Evolutionary conservation across 495 filamentous ascomycete genomes (phyloP).

Genomic region (Penicillium cataractarum): DNA sequence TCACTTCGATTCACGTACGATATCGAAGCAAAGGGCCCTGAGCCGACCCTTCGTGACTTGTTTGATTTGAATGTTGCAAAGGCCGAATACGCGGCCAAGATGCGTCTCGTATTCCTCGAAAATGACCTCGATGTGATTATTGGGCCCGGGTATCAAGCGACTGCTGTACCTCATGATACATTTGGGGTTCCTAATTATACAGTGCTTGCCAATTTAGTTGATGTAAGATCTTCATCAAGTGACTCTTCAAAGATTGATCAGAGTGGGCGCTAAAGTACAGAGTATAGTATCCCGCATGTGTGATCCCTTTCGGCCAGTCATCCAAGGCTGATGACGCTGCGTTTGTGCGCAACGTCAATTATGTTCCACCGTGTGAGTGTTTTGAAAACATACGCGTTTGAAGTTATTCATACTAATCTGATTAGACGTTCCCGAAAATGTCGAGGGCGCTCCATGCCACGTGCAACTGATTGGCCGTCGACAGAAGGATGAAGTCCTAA

Average conservation of each 20-base stretch:
- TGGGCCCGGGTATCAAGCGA: constrained; percentile 14
- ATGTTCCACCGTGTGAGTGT: constrained; percentile 27
- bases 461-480: constrained; percentile 34
- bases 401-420: background rate
- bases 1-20: constrained; percentile 22
- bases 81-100: constrained; percentile 7
- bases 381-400: too few relatives aligned
- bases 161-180: constrained; percentile 22
- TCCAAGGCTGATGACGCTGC: constrained; percentile 18
- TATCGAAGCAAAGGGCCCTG: constrained; percentile 1
- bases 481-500: constrained; percentile 30
- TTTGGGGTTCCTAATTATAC: constrained; percentile 14
- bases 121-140: constrained; percentile 23
- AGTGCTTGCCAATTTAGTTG: constrained; percentile 13
- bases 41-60: constrained; percentile 26
- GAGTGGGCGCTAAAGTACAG: background rate
- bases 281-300: constrained; percentile 29
- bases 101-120: constrained; percentile 22
- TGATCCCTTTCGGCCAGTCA: constrained; percentile 31
- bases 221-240: background rate
- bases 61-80: constrained; percentile 25
- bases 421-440: constrained; percentile 24
- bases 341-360: constrained; percentile 24
- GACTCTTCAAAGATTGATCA: background rate
- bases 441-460: constrained; percentile 36